Base-by-base conservation (phyloP, 164 flowering plant genomes). In the Tinospora cordifolia region DNA sequence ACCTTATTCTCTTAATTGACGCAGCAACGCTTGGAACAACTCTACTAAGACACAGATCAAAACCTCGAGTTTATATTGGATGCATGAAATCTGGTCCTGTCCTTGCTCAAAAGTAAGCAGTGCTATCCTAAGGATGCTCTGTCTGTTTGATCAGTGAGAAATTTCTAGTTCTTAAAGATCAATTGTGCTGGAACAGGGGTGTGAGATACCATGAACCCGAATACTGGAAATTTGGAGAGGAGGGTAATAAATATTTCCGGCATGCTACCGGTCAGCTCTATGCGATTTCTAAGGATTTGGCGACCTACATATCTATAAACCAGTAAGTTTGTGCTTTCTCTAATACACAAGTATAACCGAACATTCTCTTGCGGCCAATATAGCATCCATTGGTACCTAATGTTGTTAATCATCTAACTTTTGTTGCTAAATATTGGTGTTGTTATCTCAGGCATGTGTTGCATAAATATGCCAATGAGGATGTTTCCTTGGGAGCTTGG, bases 21-120 rank as follows among this genome's bases (percentile, higher is more conserved):
- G 79, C 90, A 93, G 98, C 86, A 70, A 87, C 98, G 21, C 88
- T 93, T 67, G 97, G 90, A 77, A 79, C 85, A 72, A 91, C 90
- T 24, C 75, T 93, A 68, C 88, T 82, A 25, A 81, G 89, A 74
- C 90, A 93, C 69, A 82, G 91, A 21, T 75, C 88, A 46, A 93
- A 85, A 70, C 83, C 92, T 26, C 81, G 93, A 69, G 87, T 93
- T 54, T 93, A 93, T 68, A 87, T 93, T 69, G 98, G 98, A 74
- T 91, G 98, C 85, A 93, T 93, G 97, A 91, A 91, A 80, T 93
- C 98, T 67, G 98, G 97, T 41, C 97, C 97, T 3, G 97, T 93
- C 62, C 93, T 93, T 24, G 90, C 97, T 73, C 93, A 84, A 67
- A 93, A 88, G 97, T 93, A 85, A 83, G 90, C 66, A 54, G 15